Evolutionary conservation across 768 basidiomycete species (phyloP).

Genomic region (Podaxis sp.): DNA sequence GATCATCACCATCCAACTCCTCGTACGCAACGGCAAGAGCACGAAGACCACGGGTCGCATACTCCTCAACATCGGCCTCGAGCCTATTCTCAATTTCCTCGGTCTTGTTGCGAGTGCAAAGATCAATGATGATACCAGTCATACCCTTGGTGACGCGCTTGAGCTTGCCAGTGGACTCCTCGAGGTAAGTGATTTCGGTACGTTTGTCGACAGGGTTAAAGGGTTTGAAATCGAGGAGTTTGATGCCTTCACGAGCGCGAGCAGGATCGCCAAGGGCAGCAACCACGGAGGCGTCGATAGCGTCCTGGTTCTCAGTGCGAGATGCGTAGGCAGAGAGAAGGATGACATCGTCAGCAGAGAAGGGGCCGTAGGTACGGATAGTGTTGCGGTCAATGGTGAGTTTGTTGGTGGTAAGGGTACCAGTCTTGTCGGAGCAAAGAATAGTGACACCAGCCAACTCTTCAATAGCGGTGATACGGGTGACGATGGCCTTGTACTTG

Average conservation of each 20-base stretch:
- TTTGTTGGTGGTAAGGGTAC: constrained; percentile 98
- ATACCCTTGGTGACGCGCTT: constrained; percentile 99
- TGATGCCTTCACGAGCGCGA: constrained; percentile 87
- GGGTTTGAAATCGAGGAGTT: constrained; percentile 97
- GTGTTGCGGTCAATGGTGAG: constrained; percentile 94
- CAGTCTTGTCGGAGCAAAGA: constrained; percentile 98
- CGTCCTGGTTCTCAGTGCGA: constrained; percentile 98
- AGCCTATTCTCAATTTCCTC: constrained; percentile 86
- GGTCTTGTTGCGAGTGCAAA: constrained; percentile 96
- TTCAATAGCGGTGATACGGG: constrained; percentile 98
- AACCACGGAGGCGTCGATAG: constrained; percentile 89
- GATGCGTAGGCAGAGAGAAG: constrained; percentile 95
- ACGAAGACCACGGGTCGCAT: constrained; percentile 92
- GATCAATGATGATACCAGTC: constrained; percentile 97
- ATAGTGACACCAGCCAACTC: constrained; percentile 98
- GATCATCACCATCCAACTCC: constrained; percentile 81
- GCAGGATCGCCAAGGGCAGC: constrained; percentile 64
- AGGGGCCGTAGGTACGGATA: constrained; percentile 85
- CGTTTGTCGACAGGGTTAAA: constrained; percentile 99
- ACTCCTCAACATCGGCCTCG: constrained; percentile 94
- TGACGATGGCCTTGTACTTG: constrained; percentile 99
- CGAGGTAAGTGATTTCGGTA: constrained; percentile 96
- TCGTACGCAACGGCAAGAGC: constrained; percentile 96
- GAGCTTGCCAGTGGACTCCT: constrained; percentile 86
- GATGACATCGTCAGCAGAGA: constrained; percentile 86